Percentiles rank a stretch among this genome's conserved stretches.
These are phyloP conservation scores for Penicillium palitans DNA, from an alignment of 2,329 filamentous ascomycete genomes.

Conservation along the genomic window DNA sequence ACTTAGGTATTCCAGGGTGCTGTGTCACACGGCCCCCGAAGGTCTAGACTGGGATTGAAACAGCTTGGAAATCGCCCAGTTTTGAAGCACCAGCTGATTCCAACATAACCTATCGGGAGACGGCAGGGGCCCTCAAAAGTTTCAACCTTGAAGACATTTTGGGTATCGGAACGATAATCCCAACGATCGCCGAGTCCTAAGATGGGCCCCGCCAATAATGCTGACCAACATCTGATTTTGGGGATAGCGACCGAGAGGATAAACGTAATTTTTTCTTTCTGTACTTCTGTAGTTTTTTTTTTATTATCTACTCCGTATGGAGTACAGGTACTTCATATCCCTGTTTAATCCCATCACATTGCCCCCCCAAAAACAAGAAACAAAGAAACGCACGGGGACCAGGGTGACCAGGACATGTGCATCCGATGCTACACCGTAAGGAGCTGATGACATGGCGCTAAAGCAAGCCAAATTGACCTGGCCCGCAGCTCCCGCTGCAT, in stretches of 20 bases:
- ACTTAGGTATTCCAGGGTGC: not conserved
- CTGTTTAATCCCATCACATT: conserved; percentile 3
- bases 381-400: conserved; percentile 8
- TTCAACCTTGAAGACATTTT: conserved; percentile 14
- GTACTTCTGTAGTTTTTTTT: not conserved
- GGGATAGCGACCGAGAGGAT: not conserved
- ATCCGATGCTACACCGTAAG: conserved; percentile 25
- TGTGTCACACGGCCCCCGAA: conserved; percentile 15
- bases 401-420: conserved; percentile 4
- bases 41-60: conserved; percentile 1
- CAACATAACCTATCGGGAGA: conserved; percentile 16
- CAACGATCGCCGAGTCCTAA: conserved; percentile 13
- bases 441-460: conserved; percentile 28
- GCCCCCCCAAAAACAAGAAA: not conserved
- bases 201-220: conserved; percentile 1
- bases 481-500: conserved; percentile 23
- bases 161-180: conserved; percentile 9
- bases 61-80: conserved; percentile 3
- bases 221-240: not conserved
- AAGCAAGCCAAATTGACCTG: conserved; percentile 25
- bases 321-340: not conserved
- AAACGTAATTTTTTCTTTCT: not conserved
- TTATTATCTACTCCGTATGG: no score
- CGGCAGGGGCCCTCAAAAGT: conserved; percentile 12
- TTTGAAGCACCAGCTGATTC: conserved; percentile 14